Base-by-base conservation (phyloP, 805 yeast genomes). In the Suhomyces sp. region DNA sequence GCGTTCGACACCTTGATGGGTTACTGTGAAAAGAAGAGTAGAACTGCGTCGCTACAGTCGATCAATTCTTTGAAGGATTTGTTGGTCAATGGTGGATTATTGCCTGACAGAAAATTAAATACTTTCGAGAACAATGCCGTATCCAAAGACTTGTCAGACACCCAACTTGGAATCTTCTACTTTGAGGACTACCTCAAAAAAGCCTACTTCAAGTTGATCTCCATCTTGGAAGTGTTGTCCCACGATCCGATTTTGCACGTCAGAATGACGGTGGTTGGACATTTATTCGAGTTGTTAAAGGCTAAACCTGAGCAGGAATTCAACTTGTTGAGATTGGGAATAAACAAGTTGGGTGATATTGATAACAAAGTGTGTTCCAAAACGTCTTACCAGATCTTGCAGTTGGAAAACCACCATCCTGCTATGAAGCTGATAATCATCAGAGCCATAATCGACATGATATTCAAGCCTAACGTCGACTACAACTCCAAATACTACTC, bases 281-380 rank as follows among this genome's bases (percentile, higher is more conserved):
- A 89, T 63, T 80, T 92, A 29, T 88, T 91, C 59, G 96, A 88
- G 52, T 75, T 94, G 43, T 73, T 94, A 53, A 84, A 84, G 57
- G 77, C 86, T 5, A 93, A 92, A 68, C 98, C 99, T 3, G 99
- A 94, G 73, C 99, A 94, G 75, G 99, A 94, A 69, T 96, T 86
- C 48, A 94, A 94, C 67, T 75, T 94, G 58, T 77, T 94, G 61
- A 81, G 91, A 60, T 77, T 94, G 49, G 97, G 96, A 49, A 94
- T 91, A 44, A 94, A 94, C 68, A 94, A 94, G 67, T 77, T 94
- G 35, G 99, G 99, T 71, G 99, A 94, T 66, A 80, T 81, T 43
- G 97, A 93, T 56, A 87, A 89, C 56, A 90, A 90, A 65, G 97
- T 94, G 4, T 83, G 96, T 1, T 87, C 98, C 0, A 89, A 89